Evolutionary conservation across 2,329 filamentous ascomycete species (phyloP).

Genomic region (Botryotinia globosa): DNA sequence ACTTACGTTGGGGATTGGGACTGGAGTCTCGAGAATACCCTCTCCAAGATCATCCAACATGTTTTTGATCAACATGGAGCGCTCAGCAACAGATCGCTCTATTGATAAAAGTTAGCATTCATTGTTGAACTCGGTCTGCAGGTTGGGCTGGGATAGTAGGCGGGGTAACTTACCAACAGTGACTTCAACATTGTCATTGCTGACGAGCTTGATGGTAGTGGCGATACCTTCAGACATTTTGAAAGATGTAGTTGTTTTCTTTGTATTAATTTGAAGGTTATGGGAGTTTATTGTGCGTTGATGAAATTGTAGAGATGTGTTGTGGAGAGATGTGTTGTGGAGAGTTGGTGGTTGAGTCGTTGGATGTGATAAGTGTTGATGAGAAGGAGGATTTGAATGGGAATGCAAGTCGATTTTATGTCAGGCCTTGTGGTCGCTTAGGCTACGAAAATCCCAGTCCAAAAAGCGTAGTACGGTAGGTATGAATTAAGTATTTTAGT

Average conservation of each 20-base stretch:
- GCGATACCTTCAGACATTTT: conserved; percentile 39
- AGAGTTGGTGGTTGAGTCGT: not conserved
- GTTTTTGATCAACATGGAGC: conserved; percentile 95
- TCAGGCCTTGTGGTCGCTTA: conserved; percentile 15
- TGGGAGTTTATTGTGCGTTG: not conserved
- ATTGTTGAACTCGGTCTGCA: conserved; percentile 22
- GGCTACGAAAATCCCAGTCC: not conserved
- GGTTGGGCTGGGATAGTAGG: conserved; percentile 9
- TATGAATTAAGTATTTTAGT: not conserved
- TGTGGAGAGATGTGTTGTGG: not conserved
- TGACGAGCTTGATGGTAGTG: conserved; percentile 45
- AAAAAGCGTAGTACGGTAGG: not conserved
- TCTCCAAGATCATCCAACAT: conserved; percentile 92
- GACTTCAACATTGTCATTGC: conserved; percentile 50
- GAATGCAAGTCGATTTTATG: conserved; percentile 7
- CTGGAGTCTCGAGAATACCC: conserved; percentile 46
- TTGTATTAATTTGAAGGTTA: not conserved
- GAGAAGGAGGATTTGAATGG: not conserved
- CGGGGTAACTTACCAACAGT: conserved; percentile 46
- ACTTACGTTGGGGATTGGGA: conserved; percentile 81
- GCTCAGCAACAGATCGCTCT: conserved; percentile 81
- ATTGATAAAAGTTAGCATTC: conserved; percentile 37
- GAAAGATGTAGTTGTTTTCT: conserved; percentile 7
- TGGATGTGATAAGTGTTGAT: conserved; percentile 11
- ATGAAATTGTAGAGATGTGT: not conserved